Evolutionary conservation across 768 basidiomycete species (phyloP), one percentile per base, ranked within the genome.

Genomic region (Mycena leptocephala): DNA sequence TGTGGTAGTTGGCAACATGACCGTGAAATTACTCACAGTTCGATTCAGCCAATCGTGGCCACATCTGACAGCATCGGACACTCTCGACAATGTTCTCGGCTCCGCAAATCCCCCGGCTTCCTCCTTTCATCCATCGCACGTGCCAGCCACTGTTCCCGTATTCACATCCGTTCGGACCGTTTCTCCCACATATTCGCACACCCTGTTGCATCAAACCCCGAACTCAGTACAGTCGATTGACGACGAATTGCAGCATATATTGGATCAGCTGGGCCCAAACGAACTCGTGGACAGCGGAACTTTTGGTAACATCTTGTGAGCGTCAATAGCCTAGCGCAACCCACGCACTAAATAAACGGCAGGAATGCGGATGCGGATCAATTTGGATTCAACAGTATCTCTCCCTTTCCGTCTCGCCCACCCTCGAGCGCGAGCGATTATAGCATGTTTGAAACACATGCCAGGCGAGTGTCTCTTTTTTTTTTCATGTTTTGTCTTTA

Each of bases 281-380:
- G 35, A 39, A 61, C 59, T 61, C 35, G 59, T 39, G 18, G 59
- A 61, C 35, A 61, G 59, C 35, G 35, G 59, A 61, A 61, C 59
- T 61, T 37, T 61, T 61, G 59, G 59, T 61, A 39, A 61, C 59
- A 61, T 61, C 33, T 61, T 35, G 59, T 61, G 59, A 61, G 59
- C 59, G 30, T 39, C 59, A 37, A 37, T 37, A 37, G 13, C 35
- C 35, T 37, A 37, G 35, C 35, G 35, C 35, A 37, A 37, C 35
- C 35, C 35, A 37, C 35, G 35, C 35, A 37, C 35, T 37, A 37
- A 37, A 37, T 37, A 37, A 37, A 37, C 35, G 35, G 6, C 35
- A 37, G 35, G 35, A 37, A 37, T 37, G 35, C 13, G 35, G 35
- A 37, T 37, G 35, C 35, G 13, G 35, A 37, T 37, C 35, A 37